Evolutionary conservation across 768 basidiomycete genomes (phyloP).

Genomic region (Kwoniella bestiolae): DNA sequence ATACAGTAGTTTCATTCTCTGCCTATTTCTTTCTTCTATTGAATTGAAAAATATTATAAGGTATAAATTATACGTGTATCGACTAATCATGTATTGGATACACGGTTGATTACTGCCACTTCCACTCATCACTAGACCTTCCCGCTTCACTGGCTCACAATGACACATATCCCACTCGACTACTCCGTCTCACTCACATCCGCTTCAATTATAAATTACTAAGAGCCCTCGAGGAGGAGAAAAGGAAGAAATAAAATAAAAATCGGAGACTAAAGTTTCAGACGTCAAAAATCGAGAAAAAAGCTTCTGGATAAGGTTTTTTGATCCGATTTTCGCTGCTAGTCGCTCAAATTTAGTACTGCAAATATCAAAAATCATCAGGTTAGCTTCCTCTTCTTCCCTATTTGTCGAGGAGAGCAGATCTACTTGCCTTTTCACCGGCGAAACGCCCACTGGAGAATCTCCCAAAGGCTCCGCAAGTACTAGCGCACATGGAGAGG

Average conservation of each 20-base stretch:
- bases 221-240: not conserved
- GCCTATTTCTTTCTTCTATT: not conserved
- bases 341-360: no score
- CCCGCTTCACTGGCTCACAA: no score
- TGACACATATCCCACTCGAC: no score
- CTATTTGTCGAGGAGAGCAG: not conserved
- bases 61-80: not conserved
- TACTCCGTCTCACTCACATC: not conserved
- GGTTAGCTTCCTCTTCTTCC: no score
- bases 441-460: slow-evolving; percentile 59
- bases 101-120: not conserved
- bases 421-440: no score
- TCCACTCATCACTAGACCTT: not conserved
- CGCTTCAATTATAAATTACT: not conserved
- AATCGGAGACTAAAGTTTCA: no score
- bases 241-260: not conserved
- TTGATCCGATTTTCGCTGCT: no score
- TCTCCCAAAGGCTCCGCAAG: slow-evolving; percentile 70
- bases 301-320: no score
- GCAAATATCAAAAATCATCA: no score
- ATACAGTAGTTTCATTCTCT: not conserved
- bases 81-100: not conserved
- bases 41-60: not conserved
- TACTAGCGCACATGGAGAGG: slow-evolving; percentile 69
- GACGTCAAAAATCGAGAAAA: no score